Percentiles rank a stretch among this genome's conserved stretches.
phyloP scores from a whole-genome alignment of 805 yeast genomes.

The Saccharomycopsis fodiens region DNA sequence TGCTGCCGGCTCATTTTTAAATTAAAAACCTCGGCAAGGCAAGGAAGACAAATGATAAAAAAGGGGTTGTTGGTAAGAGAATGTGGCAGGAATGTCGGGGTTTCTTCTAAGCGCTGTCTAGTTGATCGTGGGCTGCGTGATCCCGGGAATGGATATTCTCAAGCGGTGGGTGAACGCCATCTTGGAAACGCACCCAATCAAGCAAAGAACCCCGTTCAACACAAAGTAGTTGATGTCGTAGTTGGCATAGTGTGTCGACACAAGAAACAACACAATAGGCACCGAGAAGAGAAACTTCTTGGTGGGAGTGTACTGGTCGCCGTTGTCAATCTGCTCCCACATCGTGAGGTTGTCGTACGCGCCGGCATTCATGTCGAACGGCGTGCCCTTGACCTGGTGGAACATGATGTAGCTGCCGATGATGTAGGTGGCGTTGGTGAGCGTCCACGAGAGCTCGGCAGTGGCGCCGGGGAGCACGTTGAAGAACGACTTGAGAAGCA shows the following conservation, averaged over 20 bases:
- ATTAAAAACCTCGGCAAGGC: neutral
- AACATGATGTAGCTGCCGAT: conserved; percentile 93
- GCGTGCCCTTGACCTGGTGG: conserved; percentile 93
- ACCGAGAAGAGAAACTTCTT: conserved; percentile 88
- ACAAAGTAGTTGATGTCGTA: conserved; percentile 76
- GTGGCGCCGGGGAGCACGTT: conserved; percentile 76
- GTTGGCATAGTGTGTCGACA: conserved; percentile 84
- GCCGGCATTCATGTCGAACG: conserved; percentile 93
- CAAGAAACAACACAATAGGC: conserved; percentile 81
- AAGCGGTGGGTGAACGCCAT: conserved; percentile 76
- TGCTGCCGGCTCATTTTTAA: too few species aligned
- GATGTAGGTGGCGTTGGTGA: conserved; percentile 84
- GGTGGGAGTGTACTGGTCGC: conserved; percentile 95
- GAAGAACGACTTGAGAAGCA: conserved; percentile 65
- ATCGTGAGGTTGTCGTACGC: conserved; percentile 92
- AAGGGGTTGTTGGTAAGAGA: too few species aligned
- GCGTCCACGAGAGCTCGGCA: conserved; percentile 85
- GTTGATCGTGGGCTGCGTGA: conserved; percentile 25
- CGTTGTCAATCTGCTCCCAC: conserved; percentile 96
- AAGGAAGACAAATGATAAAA: neutral
- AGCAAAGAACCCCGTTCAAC: conserved; percentile 71
- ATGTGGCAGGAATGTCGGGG: too few species aligned
- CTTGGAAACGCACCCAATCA: conserved; percentile 86
- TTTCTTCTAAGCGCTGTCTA: neutral
- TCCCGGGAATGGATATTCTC: conserved; percentile 52